Conservation (phyloP, 1,284 basidiomycete species). For the Heterobasidion annosum region DNA sequence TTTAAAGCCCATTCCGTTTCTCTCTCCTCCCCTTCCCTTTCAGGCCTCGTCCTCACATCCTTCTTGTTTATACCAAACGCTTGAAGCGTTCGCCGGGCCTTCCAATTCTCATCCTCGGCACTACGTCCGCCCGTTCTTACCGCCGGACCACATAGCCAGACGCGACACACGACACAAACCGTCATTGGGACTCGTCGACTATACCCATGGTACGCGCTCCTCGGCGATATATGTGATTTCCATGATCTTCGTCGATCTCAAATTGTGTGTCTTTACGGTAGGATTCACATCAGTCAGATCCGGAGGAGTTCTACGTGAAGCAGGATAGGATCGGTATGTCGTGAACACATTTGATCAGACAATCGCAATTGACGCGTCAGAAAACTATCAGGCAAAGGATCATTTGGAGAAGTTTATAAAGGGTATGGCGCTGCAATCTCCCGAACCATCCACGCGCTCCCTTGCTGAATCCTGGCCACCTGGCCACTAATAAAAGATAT, state of each 20-base stretch:
- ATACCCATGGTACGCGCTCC: slow-evolving; percentile 2
- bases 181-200: not conserved
- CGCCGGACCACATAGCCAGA: not conserved
- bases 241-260: slow-evolving; percentile 1
- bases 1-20: not conserved
- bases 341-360: not conserved
- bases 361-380: not conserved
- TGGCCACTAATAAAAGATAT: slow-evolving; percentile 41
- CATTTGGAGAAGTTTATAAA: slow-evolving; percentile 97
- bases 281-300: slow-evolving; percentile 73
- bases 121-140: not conserved
- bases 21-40: not conserved
- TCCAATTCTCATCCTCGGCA: not conserved
- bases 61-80: not conserved
- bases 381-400: slow-evolving; percentile 72
- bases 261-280: slow-evolving; percentile 16
- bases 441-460: not conserved
- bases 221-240: not conserved
- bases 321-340: slow-evolving; percentile 89
- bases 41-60: not conserved
- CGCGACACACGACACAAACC: not conserved
- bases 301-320: slow-evolving; percentile 91
- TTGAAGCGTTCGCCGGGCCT: not conserved
- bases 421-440: slow-evolving; percentile 44
- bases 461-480: not conserved